Evolutionary conservation across 73 alveolate genomes (phyloP).

Genomic region (Tetrahymena borealis): DNA sequence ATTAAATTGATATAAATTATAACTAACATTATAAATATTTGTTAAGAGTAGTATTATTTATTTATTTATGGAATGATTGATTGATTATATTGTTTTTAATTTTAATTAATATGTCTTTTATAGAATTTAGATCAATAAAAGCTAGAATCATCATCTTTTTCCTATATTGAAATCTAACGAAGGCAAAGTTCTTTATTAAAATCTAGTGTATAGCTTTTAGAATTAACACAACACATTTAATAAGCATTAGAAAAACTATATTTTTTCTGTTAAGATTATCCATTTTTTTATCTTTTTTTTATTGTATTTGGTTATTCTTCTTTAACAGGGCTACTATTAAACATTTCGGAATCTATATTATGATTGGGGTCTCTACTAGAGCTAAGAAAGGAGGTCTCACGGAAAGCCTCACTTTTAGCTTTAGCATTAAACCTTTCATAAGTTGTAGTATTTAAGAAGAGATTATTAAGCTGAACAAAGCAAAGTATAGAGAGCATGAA

Average conservation of each 20-base stretch:
- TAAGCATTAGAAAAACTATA: not conserved
- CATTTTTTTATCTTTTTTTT: not conserved
- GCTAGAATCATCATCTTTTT: not conserved
- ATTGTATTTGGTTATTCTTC: not conserved
- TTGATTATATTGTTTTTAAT: not conserved
- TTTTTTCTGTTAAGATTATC: not conserved
- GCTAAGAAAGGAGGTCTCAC: not conserved
- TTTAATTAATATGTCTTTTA: not conserved
- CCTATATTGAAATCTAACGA: not conserved
- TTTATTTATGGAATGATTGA: not conserved
- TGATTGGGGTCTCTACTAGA: not conserved
- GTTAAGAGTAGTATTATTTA: no score
- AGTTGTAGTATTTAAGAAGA: not conserved
- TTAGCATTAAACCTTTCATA: not conserved
- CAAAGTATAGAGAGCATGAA: not conserved
- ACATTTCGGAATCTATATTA: not conserved
- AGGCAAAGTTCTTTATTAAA: not conserved
- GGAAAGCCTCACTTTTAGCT: not conserved
- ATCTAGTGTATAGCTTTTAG: not conserved
- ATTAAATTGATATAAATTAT: no score
- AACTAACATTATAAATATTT: no score
- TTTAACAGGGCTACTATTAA: not conserved
- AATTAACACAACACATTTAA: not conserved
- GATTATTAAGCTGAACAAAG: not conserved
- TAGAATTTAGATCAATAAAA: not conserved